phyloP scores from a whole-genome alignment of 208 protist species.

The Sergeia podlipaevii region DNA sequence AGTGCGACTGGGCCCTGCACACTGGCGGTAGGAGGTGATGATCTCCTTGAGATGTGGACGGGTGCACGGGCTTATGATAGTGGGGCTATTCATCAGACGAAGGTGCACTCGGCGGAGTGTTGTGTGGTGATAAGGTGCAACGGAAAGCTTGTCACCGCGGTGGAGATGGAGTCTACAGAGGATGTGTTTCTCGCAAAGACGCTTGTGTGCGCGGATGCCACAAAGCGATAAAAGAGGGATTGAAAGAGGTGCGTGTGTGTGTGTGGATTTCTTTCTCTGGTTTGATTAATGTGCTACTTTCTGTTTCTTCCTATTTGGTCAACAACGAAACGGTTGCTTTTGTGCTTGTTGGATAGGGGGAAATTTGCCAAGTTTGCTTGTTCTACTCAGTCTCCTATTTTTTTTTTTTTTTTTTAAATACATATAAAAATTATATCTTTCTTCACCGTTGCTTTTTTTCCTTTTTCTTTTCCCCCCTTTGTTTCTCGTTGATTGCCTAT shows the following conservation, averaged over 20 bases:
- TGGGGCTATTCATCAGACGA: slow-evolving; percentile 38
- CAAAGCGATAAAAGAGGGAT: neutral
- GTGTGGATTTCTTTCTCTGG: slow-evolving; percentile 1
- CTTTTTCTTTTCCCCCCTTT: slow-evolving; percentile 1
- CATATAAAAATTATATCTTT: neutral
- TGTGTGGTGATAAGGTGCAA: slow-evolving; percentile 54
- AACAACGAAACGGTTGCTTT: too few relatives aligned
- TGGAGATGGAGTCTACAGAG: slow-evolving; percentile 51
- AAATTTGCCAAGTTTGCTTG: too few relatives aligned
- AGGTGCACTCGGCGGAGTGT: slow-evolving; percentile 35
- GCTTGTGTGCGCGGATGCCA: slow-evolving; percentile 12
- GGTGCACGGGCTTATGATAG: slow-evolving; percentile 42
- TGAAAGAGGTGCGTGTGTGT: neutral
- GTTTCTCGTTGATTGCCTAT: too few relatives aligned
- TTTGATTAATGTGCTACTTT: neutral
- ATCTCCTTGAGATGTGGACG: slow-evolving; percentile 37
- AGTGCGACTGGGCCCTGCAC: slow-evolving; percentile 11
- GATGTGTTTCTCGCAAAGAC: slow-evolving; percentile 25
- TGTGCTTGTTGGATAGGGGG: too few relatives aligned
- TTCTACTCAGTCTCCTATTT: too few relatives aligned
- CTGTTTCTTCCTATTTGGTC: slow-evolving; percentile 3
- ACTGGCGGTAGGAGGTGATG: slow-evolving; percentile 17
- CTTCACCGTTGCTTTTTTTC: neutral
- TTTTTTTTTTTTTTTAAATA: slow-evolving; percentile 3
- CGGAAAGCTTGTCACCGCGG: slow-evolving; percentile 32